These are phyloP conservation scores for Kwoniella sp. DNA, from an alignment of 768 basidiomycete species.

Conservation along the genomic window DNA sequence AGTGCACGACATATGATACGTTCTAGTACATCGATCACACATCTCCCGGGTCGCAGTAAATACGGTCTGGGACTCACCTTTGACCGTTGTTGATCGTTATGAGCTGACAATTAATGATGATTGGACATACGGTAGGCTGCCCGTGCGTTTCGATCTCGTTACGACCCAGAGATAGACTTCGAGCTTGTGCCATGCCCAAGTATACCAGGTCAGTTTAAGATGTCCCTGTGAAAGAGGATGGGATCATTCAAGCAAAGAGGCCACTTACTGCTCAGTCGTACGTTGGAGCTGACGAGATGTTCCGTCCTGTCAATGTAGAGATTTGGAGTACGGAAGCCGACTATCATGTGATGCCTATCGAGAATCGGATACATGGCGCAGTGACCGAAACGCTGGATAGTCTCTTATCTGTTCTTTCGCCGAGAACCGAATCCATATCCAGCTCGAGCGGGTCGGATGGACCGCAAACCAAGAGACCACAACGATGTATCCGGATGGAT, in stretches of 20 bases:
- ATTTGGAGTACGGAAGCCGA: conserved; percentile 19
- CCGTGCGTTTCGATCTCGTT: conserved; percentile 19
- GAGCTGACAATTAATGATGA: too few relatives aligned
- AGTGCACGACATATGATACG: conserved; percentile 9
- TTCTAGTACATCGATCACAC: too few relatives aligned
- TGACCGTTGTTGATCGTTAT: too few relatives aligned
- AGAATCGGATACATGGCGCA: conserved; percentile 53
- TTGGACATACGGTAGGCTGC: too few relatives aligned
- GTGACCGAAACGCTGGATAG: conserved; percentile 51
- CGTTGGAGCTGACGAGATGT: neutral
- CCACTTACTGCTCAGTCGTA: neutral
- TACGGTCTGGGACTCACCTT: too few relatives aligned
- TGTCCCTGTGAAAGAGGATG: too few relatives aligned
- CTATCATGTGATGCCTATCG: conserved; percentile 49
- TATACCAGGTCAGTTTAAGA: conserved; percentile 32
- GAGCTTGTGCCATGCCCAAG: conserved; percentile 38
- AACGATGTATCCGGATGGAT: conserved; percentile 36
- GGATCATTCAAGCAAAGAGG: too few relatives aligned
- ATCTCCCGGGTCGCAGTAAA: neutral
- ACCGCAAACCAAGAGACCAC: too few relatives aligned
- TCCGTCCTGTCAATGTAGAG: neutral
- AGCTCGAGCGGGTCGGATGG: too few relatives aligned
- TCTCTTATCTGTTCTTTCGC: conserved; percentile 24
- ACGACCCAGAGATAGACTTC: conserved; percentile 5
- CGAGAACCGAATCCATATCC: too few relatives aligned